phyloP scores from a whole-genome alignment of 164 flowering plant genomes.

The Vitis rupestris region DNA sequence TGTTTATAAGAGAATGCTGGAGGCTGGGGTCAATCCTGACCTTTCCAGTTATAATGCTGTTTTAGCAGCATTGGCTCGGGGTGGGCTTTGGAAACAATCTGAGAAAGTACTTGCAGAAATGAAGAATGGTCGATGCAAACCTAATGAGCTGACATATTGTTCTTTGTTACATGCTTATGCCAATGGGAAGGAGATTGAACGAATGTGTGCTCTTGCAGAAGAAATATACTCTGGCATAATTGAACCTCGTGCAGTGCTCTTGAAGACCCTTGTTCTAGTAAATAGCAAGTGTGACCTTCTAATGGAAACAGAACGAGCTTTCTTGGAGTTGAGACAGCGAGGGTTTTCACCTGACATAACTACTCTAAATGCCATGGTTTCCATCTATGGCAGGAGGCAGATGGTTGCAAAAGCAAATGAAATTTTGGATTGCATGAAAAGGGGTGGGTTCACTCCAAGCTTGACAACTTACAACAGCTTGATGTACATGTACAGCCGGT shows the following conservation, averaged over 20 bases:
- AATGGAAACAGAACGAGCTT: conserved; percentile 73
- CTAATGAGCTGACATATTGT: conserved; percentile 71
- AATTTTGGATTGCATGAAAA: conserved; percentile 64
- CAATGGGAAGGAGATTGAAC: conserved; percentile 70
- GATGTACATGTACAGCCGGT: conserved; percentile 81
- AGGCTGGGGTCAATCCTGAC: conserved; percentile 69
- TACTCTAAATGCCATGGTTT: conserved; percentile 82
- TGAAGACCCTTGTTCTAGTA: conserved; percentile 84
- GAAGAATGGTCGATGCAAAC: conserved; percentile 68
- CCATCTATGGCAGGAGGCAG: conserved; percentile 83
- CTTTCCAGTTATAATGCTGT: conserved; percentile 93
- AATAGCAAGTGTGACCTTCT: conserved; percentile 79
- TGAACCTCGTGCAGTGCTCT: conserved; percentile 52
- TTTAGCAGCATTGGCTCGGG: conserved; percentile 85
- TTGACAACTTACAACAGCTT: conserved; percentile 86
- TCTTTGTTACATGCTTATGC: conserved; percentile 91
- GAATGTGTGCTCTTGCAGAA: conserved; percentile 63
- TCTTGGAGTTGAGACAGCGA: conserved; percentile 57
- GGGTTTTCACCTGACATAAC: conserved; percentile 66
- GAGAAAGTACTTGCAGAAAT: conserved; percentile 85
- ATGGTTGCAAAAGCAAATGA: conserved; percentile 69
- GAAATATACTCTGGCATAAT: conserved; percentile 73
- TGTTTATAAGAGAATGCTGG: conserved; percentile 70
- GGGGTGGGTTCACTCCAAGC: conserved; percentile 75
- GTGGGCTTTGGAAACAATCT: conserved; percentile 85